Evolutionary conservation across 2,329 filamentous ascomycete species (phyloP), one percentile per base, ranked within the genome.

Genomic region (Ilyonectria sp.): DNA sequence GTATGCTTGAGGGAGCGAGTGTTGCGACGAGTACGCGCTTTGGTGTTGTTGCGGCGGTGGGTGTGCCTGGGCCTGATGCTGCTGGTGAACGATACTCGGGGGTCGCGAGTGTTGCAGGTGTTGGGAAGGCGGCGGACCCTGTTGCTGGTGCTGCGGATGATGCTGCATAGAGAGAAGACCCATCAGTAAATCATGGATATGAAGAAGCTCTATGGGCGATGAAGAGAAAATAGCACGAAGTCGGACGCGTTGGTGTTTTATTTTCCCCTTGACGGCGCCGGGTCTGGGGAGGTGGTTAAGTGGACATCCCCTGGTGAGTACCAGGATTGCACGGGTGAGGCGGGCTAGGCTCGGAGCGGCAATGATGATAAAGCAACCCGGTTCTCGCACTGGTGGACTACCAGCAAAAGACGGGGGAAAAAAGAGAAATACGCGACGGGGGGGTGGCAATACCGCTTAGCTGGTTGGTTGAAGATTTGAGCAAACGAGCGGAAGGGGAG

Each of bases 71-170:
- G 87, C 85, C 71, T 91, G 89, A 77, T 93, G 91, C 75, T 93
- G 91, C 80, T 93, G 91, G 75, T 93, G 90, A 77, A 93, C 91
- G 77, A 91, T 88, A 83, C 91, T 92, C 76, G 90, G 88, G 71
- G 92, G 90, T 79, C 92, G 89, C 76, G 91, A 87, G 80, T 93
- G 90, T 74, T 93, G 92, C 74, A 92, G 87, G 79, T 92, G 86
- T 78, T 89, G 87, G 74, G 87, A 82, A 83, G 87, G 85, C 77
- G 90, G 89, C 83, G 91, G 90, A 88, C 91, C 92, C 86, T 93
- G 90, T 83, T 90, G 90, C 80, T 89, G 84, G 81, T 91, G 89
- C 85, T 92, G 91, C 84, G 90, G 87, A 85, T 93, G 91, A 88
- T 93, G 91, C 91, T 94, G 89, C 87, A 89, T 87, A 86, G 84